Evolutionary conservation across 2,329 filamentous ascomycete species (phyloP).

Genomic region (Botrytis hyacinthi): DNA sequence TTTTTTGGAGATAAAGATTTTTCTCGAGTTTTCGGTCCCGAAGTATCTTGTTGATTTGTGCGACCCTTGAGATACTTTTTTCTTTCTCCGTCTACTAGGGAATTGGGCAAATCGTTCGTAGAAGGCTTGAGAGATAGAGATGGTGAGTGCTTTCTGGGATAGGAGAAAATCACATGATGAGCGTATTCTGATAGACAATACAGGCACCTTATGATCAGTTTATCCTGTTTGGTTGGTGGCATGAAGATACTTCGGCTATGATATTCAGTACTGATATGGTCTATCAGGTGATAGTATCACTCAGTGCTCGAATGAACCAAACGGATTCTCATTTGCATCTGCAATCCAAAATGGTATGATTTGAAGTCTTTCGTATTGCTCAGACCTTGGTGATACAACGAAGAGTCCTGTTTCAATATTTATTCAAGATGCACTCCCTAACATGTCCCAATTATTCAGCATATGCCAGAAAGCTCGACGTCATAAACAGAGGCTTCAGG

Average conservation of each 20-base stretch:
- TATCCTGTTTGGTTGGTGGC: slow-evolving; percentile 14
- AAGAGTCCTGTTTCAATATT: neutral
- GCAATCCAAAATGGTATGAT: slow-evolving; percentile 31
- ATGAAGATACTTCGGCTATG: neutral
- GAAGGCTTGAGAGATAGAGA: neutral
- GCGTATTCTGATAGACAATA: neutral
- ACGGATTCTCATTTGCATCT: slow-evolving; percentile 31
- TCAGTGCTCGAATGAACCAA: slow-evolving; percentile 27
- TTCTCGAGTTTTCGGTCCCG: neutral
- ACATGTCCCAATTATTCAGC: neutral
- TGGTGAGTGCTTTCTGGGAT: neutral
- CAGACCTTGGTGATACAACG: neutral
- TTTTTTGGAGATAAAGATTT: neutral
- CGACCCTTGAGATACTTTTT: neutral
- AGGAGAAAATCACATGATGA: neutral
- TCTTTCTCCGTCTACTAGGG: neutral
- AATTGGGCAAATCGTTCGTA: neutral
- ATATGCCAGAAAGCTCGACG: slow-evolving; percentile 21
- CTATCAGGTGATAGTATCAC: slow-evolving; percentile 33
- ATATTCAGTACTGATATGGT: neutral
- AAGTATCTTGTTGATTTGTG: neutral
- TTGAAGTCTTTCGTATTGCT: neutral
- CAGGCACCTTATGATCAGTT: slow-evolving; percentile 19
- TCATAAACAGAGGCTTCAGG: slow-evolving; percentile 31
- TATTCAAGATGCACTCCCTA: neutral